These are phyloP conservation scores for Melaleuca quinquenervia DNA, from an alignment of 345 rosid genomes.

Conservation along the genomic window DNA sequence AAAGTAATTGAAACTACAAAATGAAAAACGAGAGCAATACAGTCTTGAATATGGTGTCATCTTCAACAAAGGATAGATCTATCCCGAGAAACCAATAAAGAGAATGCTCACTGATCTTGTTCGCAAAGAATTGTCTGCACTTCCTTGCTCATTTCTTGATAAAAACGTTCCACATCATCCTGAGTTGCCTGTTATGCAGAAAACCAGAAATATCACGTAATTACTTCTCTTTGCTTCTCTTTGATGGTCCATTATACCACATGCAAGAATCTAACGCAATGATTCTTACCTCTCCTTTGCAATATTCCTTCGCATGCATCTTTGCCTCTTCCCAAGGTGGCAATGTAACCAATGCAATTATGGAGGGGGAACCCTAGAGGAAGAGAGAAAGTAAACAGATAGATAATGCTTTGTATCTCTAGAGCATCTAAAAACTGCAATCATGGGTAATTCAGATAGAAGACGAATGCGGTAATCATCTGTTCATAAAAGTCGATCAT, in stretches of 20 bases:
- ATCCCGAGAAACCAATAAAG: background rate
- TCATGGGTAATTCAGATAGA: too few species aligned
- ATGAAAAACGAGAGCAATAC: background rate
- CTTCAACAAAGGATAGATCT: background rate
- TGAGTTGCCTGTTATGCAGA: conserved; percentile 64
- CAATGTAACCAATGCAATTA: conserved; percentile 50
- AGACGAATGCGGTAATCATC: too few species aligned
- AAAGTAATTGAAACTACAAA: too few species aligned
- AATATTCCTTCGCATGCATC: conserved; percentile 55
- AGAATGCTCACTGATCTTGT: conserved; percentile 79
- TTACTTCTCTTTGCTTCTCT: too few species aligned
- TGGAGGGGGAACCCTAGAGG: background rate
- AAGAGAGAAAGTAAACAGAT: background rate
- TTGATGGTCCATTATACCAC: too few species aligned
- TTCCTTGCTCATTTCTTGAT: conserved; percentile 94
- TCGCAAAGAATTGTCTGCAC: conserved; percentile 94
- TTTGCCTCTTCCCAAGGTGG: conserved; percentile 78
- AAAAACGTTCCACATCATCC: conserved; percentile 84
- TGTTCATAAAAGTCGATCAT: too few species aligned
- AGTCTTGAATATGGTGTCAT: background rate
- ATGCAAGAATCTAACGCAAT: background rate
- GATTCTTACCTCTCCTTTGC: conserved; percentile 56
- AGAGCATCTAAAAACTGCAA: too few species aligned
- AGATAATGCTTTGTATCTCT: too few species aligned
- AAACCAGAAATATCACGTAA: background rate